Percentiles rank a stretch among this genome's conserved stretches.
These are phyloP conservation scores for Ceratocystis harringtonii DNA, from an alignment of 2,329 filamentous ascomycete genomes.

Conservation along the genomic window DNA sequence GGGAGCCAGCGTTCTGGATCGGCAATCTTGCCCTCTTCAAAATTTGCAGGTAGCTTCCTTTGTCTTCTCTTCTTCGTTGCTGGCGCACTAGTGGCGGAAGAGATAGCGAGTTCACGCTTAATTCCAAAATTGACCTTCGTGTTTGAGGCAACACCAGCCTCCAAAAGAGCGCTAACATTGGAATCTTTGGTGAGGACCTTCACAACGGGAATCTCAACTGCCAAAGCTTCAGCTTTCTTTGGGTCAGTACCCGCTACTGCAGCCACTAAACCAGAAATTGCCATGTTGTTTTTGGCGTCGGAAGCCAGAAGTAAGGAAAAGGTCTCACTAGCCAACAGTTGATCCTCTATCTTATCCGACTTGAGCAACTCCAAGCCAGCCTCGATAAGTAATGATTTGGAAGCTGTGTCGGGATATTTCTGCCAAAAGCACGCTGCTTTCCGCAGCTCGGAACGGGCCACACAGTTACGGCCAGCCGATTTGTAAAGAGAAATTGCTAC, in stretches of 20 bases:
- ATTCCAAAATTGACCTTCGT: constrained; percentile 25
- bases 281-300: constrained; percentile 51
- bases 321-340: constrained; percentile 57
- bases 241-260: constrained; percentile 53
- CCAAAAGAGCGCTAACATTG: constrained; percentile 47
- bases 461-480: constrained; percentile 54
- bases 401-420: constrained; percentile 32
- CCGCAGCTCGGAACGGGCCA: constrained; percentile 57
- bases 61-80: constrained; percentile 42
- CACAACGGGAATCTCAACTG: constrained; percentile 45
- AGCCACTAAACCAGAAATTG: constrained; percentile 73
- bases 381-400: constrained; percentile 58
- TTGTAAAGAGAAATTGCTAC: constrained; percentile 67
- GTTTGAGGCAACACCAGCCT: constrained; percentile 43
- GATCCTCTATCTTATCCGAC: constrained; percentile 53
- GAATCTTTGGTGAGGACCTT: constrained; percentile 45
- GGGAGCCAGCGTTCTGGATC: constrained; percentile 92
- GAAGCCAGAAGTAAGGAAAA: constrained; percentile 57
- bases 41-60: constrained; percentile 55
- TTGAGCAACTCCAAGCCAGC: constrained; percentile 72
- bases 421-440: constrained; percentile 75
- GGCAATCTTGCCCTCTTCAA: constrained; percentile 60
- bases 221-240: constrained; percentile 38
- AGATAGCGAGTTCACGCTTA: constrained; percentile 32
- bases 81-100: constrained; percentile 22